Evolutionary conservation across 768 basidiomycete species (phyloP).

Genomic region (Naganishia vaughanmartiniae): DNA sequence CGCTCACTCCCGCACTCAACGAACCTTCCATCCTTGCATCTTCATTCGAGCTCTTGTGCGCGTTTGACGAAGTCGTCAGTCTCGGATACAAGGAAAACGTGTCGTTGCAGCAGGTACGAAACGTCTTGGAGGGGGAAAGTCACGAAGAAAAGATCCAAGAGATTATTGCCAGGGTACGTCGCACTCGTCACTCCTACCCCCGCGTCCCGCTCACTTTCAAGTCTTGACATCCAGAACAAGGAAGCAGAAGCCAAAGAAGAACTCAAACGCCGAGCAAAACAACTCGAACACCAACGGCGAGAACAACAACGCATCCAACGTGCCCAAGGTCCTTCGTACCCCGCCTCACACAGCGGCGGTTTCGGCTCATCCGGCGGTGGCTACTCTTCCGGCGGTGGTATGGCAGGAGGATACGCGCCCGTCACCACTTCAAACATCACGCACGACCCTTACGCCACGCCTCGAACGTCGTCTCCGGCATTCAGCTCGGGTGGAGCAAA

Average conservation of each 20-base stretch:
- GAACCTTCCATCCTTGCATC: conserved; percentile 77
- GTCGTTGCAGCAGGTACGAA: conserved; percentile 55
- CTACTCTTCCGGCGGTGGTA: conserved; percentile 58
- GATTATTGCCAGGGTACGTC: conserved; percentile 84
- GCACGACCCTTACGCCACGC: conserved; percentile 35
- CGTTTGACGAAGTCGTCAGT: conserved; percentile 94
- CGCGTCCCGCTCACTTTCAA: neutral
- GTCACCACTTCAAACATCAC: conserved; percentile 64
- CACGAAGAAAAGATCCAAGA: conserved; percentile 77
- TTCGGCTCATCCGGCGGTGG: neutral
- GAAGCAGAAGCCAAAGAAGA: conserved; percentile 99
- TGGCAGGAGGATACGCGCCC: conserved; percentile 65
- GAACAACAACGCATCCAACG: conserved; percentile 75
- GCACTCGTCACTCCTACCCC: neutral
- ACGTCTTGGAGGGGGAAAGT: conserved; percentile 57
- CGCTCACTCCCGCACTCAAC: conserved; percentile 50
- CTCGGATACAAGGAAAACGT: conserved; percentile 64
- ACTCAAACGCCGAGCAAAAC: conserved; percentile 93
- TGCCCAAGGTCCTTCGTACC: conserved; percentile 30
- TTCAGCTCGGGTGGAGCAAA: conserved; percentile 30
- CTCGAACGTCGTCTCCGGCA: conserved; percentile 36
- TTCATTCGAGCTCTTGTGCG: conserved; percentile 87
- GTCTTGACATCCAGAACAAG: conserved; percentile 67
- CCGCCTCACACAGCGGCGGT: neutral
- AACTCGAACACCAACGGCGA: conserved; percentile 93